These are phyloP conservation scores for Radiomyces spectabilis DNA, from an alignment of 192 early-diverging fungal genomes.

Conservation along the genomic window DNA sequence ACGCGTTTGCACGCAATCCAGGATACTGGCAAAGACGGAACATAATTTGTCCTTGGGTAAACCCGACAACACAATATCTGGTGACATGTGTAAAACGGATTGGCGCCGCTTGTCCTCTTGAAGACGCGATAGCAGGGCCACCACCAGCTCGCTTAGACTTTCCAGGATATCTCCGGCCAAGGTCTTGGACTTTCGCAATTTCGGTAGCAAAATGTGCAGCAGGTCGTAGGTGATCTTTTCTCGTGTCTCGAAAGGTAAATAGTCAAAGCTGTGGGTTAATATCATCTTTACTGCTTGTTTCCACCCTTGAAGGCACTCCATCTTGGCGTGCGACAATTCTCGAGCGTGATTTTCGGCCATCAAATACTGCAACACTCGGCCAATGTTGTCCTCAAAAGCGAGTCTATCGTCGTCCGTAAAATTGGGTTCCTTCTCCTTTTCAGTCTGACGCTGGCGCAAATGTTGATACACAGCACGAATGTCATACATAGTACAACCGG, in stretches of 20 bases:
- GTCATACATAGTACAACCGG: slow-evolving; percentile 60
- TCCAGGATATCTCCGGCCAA: slow-evolving; percentile 38
- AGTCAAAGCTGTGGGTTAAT: slow-evolving; percentile 57
- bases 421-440: slow-evolving; percentile 42
- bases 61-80: too few species aligned
- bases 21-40: too few species aligned
- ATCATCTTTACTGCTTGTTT: slow-evolving; percentile 69
- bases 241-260: slow-evolving; percentile 54
- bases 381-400: slow-evolving; percentile 45
- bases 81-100: too few species aligned
- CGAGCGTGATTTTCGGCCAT: slow-evolving; percentile 67
- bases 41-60: too few species aligned
- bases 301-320: slow-evolving; percentile 75
- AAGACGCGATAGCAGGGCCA: slow-evolving; percentile 51
- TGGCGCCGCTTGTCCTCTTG: slow-evolving; percentile 46
- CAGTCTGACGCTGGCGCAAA: slow-evolving; percentile 20
- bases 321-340: slow-evolving; percentile 60
- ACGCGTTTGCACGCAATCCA: too few species aligned
- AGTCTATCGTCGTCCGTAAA: slow-evolving; percentile 35
- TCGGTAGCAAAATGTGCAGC: slow-evolving; percentile 58
- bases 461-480: slow-evolving; percentile 60
- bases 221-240: slow-evolving; percentile 60
- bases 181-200: slow-evolving; percentile 29
- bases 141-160: slow-evolving; percentile 46
- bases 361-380: slow-evolving; percentile 51